Percentiles rank a stretch among this genome's conserved stretches.
These are phyloP conservation scores for Penicillium capsulatum DNA, from an alignment of 2,329 filamentous ascomycete species.

Conservation along the genomic window DNA sequence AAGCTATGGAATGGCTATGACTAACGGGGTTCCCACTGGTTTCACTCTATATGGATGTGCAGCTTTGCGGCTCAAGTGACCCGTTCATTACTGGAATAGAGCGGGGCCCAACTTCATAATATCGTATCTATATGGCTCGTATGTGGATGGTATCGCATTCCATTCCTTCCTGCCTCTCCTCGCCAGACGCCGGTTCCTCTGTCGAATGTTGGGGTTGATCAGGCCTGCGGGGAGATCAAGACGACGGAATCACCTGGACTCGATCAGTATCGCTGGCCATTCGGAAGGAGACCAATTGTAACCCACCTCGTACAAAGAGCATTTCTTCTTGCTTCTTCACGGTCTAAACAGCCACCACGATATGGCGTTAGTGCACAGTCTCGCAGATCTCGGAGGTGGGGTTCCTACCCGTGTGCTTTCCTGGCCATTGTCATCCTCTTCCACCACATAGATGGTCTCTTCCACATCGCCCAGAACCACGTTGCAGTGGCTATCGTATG, in stretches of 20 bases:
- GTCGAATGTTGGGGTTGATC: constrained; percentile 17
- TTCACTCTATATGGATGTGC: no score
- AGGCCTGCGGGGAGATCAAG: constrained; percentile 62
- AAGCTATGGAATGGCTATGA: constrained; percentile 4
- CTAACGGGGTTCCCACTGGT: constrained; percentile 13
- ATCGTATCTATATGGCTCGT: constrained; percentile 21
- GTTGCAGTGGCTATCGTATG: constrained; percentile 98
- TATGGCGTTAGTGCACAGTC: constrained; percentile 10
- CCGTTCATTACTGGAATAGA: no score
- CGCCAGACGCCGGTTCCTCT: constrained; percentile 19
- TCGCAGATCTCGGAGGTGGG: not conserved
- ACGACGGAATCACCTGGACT: constrained; percentile 65
- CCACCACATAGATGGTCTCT: constrained; percentile 91
- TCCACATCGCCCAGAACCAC: constrained; percentile 92
- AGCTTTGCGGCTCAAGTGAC: constrained; percentile 5
- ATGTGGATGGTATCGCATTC: constrained; percentile 20
- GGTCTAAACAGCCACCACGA: constrained; percentile 54
- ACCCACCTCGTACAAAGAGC: constrained; percentile 90
- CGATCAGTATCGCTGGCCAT: not conserved
- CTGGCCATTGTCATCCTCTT: constrained; percentile 76
- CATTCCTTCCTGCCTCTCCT: constrained; percentile 10
- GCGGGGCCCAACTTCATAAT: constrained; percentile 15
- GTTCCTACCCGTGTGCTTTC: constrained; percentile 65
- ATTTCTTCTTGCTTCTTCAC: constrained; percentile 97
- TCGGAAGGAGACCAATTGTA: not conserved